These are phyloP conservation scores for Chrysoporthe austroafricana DNA, from an alignment of 2,329 filamentous ascomycete species.

Conservation along the genomic window DNA sequence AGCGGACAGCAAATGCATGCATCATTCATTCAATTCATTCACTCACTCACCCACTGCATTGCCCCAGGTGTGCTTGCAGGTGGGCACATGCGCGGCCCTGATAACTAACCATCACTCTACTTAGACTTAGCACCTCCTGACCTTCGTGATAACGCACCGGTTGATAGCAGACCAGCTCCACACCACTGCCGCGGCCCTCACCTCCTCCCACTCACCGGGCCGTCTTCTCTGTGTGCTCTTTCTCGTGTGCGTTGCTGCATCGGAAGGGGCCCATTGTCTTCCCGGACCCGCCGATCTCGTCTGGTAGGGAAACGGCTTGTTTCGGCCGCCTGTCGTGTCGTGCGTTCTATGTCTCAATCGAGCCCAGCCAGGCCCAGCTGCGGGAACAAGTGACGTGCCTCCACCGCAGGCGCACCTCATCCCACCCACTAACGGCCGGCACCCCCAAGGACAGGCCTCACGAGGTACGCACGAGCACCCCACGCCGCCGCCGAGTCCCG, in stretches of 20 bases:
- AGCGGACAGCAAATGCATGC: too few species aligned
- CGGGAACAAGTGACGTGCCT: conserved; percentile 17
- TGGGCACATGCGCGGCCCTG: neutral
- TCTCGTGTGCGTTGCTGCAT: neutral
- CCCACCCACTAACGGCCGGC: neutral
- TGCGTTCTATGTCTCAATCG: conserved; percentile 1
- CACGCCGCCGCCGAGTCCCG: neutral
- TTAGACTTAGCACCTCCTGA: neutral
- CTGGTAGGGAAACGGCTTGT: neutral
- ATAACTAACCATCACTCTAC: neutral
- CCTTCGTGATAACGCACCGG: conserved; percentile 1
- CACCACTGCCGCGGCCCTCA: neutral
- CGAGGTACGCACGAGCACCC: neutral
- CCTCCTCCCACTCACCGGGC: neutral
- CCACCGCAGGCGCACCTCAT: conserved; percentile 7
- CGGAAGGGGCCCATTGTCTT: neutral
- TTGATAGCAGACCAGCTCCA: conserved; percentile 9
- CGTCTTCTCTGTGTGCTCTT: neutral
- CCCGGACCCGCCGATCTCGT: neutral
- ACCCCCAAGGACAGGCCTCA: neutral
- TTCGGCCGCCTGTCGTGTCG: neutral
- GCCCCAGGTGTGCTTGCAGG: neutral
- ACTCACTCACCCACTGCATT: neutral
- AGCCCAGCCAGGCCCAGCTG: neutral
- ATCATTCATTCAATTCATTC: too few species aligned